Conservation (phyloP, 331 rosid species). For the Rhamnella rubrinervis region DNA sequence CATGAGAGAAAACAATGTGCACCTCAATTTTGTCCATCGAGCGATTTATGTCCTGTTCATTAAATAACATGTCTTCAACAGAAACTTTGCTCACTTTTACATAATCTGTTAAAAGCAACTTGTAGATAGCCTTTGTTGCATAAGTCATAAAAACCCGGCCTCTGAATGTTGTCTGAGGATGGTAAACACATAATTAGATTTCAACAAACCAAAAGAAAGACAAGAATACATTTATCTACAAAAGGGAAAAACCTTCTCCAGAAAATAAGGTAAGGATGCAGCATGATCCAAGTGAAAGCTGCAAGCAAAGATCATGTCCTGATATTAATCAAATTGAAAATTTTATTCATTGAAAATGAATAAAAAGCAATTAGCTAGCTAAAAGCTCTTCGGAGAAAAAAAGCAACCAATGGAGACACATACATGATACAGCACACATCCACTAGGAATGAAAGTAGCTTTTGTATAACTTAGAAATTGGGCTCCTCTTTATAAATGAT, state of each 20-base stretch:
- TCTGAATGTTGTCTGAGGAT: slow-evolving; percentile 71
- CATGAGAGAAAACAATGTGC: background rate
- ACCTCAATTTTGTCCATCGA: slow-evolving; percentile 98
- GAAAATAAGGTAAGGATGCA: slow-evolving; percentile 86
- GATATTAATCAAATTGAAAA: background rate
- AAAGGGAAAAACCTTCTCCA: slow-evolving; percentile 59
- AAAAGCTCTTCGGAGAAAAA: no score
- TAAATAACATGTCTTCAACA: slow-evolving; percentile 85
- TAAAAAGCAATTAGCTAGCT: background rate
- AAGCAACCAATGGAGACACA: no score
- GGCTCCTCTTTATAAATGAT: no score
- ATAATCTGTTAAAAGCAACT: slow-evolving; percentile 74
- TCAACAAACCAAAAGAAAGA: background rate
- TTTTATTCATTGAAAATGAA: background rate
- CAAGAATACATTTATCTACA: background rate
- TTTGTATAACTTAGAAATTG: no score
- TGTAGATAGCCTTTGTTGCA: slow-evolving; percentile 94
- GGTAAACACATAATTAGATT: slow-evolving; percentile 16
- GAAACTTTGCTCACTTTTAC: slow-evolving; percentile 94
- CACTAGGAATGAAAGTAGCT: no score
- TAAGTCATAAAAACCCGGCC: slow-evolving; percentile 99
- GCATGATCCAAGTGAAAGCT: slow-evolving; percentile 96
- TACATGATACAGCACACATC: no score
- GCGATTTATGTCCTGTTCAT: slow-evolving; percentile 88
- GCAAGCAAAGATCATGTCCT: slow-evolving; percentile 19